A percentile compares a stretch with the other conserved stretches of the same genome.
Conservation (phyloP, 1,139 yeast species). For the Diutina siamensis region DNA sequence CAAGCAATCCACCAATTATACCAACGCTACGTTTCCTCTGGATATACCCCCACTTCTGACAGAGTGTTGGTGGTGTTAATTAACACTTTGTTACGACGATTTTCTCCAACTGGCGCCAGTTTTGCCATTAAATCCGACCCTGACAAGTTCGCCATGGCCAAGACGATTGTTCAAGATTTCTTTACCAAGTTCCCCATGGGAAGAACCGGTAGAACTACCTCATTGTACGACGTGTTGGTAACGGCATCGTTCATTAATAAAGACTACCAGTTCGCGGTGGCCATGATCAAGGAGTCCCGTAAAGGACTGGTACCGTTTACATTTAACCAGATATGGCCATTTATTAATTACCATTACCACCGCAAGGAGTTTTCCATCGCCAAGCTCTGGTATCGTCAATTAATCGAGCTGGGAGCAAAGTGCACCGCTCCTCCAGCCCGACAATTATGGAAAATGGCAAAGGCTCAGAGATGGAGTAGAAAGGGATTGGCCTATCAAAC, state of each 20-base stretch:
- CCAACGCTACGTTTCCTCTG: slow-evolving; percentile 6
- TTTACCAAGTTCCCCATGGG: slow-evolving; percentile 7
- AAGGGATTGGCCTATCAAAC: background rate
- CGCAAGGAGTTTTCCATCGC: slow-evolving; percentile 21
- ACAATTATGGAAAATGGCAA: slow-evolving; percentile 23
- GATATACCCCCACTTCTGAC: slow-evolving; percentile 11
- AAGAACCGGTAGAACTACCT: background rate
- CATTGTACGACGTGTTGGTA: slow-evolving; percentile 18
- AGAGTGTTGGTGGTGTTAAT: slow-evolving; percentile 19
- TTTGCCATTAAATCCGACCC: slow-evolving; percentile 14
- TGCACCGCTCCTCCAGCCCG: slow-evolving; percentile 19
- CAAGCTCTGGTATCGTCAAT: slow-evolving; percentile 27
- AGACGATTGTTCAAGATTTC: slow-evolving; percentile 17
- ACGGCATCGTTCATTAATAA: slow-evolving; percentile 18
- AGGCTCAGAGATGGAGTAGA: slow-evolving; percentile 12
- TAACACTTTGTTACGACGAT: slow-evolving; percentile 17
- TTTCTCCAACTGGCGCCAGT: slow-evolving; percentile 13
- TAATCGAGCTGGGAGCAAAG: slow-evolving; percentile 22
- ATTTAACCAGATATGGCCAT: slow-evolving; percentile 31
- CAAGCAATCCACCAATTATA: slow-evolving; percentile 12
- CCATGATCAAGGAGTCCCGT: slow-evolving; percentile 18
- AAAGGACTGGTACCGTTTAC: slow-evolving; percentile 22
- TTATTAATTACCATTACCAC: slow-evolving; percentile 26
- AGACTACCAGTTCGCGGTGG: slow-evolving; percentile 25
- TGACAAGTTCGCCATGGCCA: slow-evolving; percentile 20